Evolutionary conservation across 2,329 filamentous ascomycete species (phyloP), one percentile per base, ranked within the genome.

Genomic region (Aspergillus versicolor): DNA sequence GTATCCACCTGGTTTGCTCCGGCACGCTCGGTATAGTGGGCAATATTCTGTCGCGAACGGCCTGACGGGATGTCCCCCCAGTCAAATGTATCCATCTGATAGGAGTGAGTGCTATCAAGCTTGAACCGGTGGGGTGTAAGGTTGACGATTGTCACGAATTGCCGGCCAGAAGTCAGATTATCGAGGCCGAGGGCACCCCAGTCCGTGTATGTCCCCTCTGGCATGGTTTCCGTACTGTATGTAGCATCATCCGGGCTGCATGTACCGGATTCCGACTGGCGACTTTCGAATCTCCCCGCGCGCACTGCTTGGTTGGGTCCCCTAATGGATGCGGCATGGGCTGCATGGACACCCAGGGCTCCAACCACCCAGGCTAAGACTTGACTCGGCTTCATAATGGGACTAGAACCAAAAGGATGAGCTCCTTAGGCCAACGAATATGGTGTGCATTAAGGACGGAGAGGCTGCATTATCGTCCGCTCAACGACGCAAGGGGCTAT

Each of bases 31-130:
- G 55, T 50, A 17, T 57, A 57, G 24, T 54, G 43, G 13, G 44
- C 55, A 21, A 53, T 48, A 32, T 54, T 57, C 32, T 57, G 55
- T 46, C 55, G 50, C 19, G 55, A 41, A 3, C 50, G 44, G 34
- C 55, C 55, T 15, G 50, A n/a, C 13, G 55, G 55, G 12, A 57
- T 50, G 24, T 57, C 55, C 5, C 50, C 55, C 55, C 55, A 57
- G 27, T 54, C 40, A 17, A 57, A 57, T 4, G 15, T 49, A 32
- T 57, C 50, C 55, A 57, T 57, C 24, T 57, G 55, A 9, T 57
- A 57, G 1, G 55, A 57, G 21, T 57, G 55, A 3, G 55, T 41
- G 32, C 55, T 47, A 2, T 53, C 44, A 3, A 57, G 50, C 21
- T 44, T 53, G 55, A 57, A 57, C 15, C 50, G 45, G 22, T 57